Conservation (phyloP, 208 protist genomes). For the Strigomonas culicis region DNA sequence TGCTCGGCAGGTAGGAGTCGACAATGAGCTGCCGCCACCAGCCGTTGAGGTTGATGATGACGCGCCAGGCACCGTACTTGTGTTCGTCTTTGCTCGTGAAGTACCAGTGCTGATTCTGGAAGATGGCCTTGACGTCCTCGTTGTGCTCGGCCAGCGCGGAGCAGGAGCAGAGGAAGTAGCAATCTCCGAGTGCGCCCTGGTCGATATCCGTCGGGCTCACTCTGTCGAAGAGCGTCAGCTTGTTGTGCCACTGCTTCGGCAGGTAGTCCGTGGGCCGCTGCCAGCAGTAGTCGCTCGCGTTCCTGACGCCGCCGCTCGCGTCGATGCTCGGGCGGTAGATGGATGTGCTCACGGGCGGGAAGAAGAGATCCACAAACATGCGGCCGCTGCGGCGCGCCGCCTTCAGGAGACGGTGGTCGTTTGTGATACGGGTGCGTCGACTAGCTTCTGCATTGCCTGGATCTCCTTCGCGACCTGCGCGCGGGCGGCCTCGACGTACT, state of each 20-base stretch:
- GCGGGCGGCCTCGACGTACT: constrained; percentile 10
- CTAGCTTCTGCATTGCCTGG: constrained; percentile 19
- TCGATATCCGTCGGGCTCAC: constrained; percentile 60
- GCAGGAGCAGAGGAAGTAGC: constrained; percentile 61
- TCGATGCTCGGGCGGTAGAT: constrained; percentile 45
- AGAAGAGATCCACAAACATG: constrained; percentile 47
- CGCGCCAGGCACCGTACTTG: constrained; percentile 42
- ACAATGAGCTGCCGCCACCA: constrained; percentile 69
- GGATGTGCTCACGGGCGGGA: constrained; percentile 38
- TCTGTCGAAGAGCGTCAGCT: constrained; percentile 31
- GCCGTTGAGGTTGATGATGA: constrained; percentile 55
- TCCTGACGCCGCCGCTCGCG: constrained; percentile 18
- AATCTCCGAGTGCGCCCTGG: constrained; percentile 66
- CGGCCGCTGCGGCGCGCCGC: constrained; percentile 24
- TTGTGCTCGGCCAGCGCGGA: constrained; percentile 40
- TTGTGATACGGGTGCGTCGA: constrained; percentile 22
- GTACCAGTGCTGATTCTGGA: constrained; percentile 37
- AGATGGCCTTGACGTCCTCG: constrained; percentile 35
- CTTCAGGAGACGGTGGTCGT: constrained; percentile 33
- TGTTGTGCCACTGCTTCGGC: constrained; percentile 30
- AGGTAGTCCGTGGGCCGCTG: constrained; percentile 49
- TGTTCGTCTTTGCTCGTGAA: constrained; percentile 34
- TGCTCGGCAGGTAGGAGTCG: constrained; percentile 67
- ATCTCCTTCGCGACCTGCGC: constrained; percentile 20
- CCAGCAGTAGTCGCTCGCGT: constrained; percentile 37